Conservation (phyloP, 257 asterid species). For the Capsicum pubescens region DNA sequence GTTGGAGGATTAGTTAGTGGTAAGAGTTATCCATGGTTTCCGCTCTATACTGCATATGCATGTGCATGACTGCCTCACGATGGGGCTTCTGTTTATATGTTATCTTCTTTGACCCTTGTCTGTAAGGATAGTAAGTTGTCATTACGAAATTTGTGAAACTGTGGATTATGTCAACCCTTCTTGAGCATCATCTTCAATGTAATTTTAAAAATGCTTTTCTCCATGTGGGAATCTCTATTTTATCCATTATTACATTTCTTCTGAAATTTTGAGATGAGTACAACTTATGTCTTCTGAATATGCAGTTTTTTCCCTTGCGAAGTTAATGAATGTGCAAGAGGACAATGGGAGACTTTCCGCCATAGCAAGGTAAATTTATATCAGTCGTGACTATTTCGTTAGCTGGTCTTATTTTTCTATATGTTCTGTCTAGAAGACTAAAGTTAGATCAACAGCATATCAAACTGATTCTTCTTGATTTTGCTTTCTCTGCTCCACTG, state of each 20-base stretch:
- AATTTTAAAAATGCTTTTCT: not conserved
- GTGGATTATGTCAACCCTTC: not conserved
- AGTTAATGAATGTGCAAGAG: slow-evolving; percentile 95
- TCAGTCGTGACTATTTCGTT: slow-evolving; percentile 18
- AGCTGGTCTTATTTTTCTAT: not conserved
- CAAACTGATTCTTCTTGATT: not conserved
- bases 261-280: not conserved
- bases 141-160: not conserved
- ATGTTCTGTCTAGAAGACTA: not conserved
- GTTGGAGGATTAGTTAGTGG: slow-evolving; percentile 14
- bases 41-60: slow-evolving; percentile 8
- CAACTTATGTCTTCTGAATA: not conserved
- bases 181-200: not conserved
- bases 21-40: not conserved
- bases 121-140: not conserved
- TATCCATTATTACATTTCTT: not conserved
- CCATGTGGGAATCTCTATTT: not conserved
- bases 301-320: slow-evolving; percentile 93
- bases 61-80: not conserved
- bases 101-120: slow-evolving; percentile 3
- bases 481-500: not conserved
- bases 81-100: not conserved
- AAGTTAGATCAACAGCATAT: not conserved
- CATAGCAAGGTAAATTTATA: slow-evolving; percentile 74
- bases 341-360: slow-evolving; percentile 87